Percentiles rank a stretch among this genome's conserved stretches.
These are phyloP conservation scores for Tulasnella sp. DNA, from an alignment of 768 basidiomycete genomes.

Conservation along the genomic window DNA sequence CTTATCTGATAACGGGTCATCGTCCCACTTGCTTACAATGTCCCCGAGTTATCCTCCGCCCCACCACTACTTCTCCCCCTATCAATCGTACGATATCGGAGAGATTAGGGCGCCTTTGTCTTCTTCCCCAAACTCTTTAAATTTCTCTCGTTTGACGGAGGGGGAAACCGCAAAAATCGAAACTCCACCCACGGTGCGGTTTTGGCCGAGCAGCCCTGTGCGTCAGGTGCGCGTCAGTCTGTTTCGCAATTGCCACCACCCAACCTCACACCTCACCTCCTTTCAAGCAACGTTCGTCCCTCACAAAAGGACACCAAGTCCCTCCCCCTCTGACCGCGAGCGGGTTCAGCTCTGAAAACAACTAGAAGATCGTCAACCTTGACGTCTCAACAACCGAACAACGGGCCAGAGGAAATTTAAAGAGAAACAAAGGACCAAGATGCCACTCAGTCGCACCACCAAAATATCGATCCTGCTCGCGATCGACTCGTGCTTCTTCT, in stretches of 20 bases:
- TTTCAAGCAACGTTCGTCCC: not conserved
- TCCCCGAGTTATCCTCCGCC: not conserved
- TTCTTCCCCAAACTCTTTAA: not conserved
- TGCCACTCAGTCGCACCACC: conserved; percentile 54
- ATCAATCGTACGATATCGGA: not conserved
- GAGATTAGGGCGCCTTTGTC: not conserved
- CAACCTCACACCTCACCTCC: not conserved
- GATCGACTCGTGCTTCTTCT: conserved; percentile 82
- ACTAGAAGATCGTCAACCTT: not conserved
- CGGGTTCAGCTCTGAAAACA: not conserved
- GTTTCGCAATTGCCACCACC: not conserved
- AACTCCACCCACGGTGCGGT: not conserved
- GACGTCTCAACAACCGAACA: not conserved
- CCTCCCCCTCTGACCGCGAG: not conserved
- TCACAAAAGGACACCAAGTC: not conserved
- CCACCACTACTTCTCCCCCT: not conserved
- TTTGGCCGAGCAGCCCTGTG: too few relatives aligned
- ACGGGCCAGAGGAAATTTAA: not conserved
- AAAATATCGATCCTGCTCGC: conserved; percentile 67
- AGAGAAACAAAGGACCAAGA: not conserved
- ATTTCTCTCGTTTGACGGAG: too few relatives aligned
- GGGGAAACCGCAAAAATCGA: too few relatives aligned
- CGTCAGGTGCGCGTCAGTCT: not conserved
- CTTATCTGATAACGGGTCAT: not conserved
- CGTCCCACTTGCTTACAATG: not conserved